Evolutionary conservation across 2,329 filamentous ascomycete genomes (phyloP).

Genomic region (Penicillium sp.): DNA sequence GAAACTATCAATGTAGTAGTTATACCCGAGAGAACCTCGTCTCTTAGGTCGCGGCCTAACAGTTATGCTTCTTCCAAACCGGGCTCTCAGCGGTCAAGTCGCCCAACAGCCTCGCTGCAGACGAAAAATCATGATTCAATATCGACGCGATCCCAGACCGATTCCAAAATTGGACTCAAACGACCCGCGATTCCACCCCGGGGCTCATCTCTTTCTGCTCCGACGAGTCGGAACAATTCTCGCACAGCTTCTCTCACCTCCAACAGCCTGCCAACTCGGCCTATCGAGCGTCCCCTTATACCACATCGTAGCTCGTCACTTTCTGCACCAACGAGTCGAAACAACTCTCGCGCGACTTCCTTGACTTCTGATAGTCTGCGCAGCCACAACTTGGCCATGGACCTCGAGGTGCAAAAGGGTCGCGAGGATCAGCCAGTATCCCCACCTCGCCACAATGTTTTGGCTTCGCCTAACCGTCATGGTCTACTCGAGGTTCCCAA

Average conservation of each 20-base stretch:
- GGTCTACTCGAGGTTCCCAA: slow-evolving; percentile 30
- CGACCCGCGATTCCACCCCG: slow-evolving; percentile 41
- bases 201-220: slow-evolving; percentile 48
- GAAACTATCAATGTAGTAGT: slow-evolving; percentile 50
- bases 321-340: slow-evolving; percentile 48
- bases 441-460: slow-evolving; percentile 23
- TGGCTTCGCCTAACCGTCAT: slow-evolving; percentile 14
- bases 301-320: slow-evolving; percentile 47
- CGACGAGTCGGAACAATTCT: slow-evolving; percentile 47
- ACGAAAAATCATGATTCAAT: slow-evolving; percentile 43
- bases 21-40: slow-evolving; percentile 49
- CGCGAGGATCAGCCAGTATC: slow-evolving; percentile 21
- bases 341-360: slow-evolving; percentile 46
- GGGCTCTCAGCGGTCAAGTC: slow-evolving; percentile 41
- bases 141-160: slow-evolving; percentile 26
- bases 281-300: slow-evolving; percentile 33
- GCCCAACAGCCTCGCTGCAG: slow-evolving; percentile 35
- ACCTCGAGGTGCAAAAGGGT: slow-evolving; percentile 25
- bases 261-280: slow-evolving; percentile 38
- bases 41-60: slow-evolving; percentile 40
- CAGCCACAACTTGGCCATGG: slow-evolving; percentile 33
- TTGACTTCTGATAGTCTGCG: slow-evolving; percentile 46
- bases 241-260: slow-evolving; percentile 48
- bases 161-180: slow-evolving; percentile 30
- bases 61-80: slow-evolving; percentile 40